phyloP scores from a whole-genome alignment of 257 asterid genomes.

The Solanum peruvianum region DNA sequence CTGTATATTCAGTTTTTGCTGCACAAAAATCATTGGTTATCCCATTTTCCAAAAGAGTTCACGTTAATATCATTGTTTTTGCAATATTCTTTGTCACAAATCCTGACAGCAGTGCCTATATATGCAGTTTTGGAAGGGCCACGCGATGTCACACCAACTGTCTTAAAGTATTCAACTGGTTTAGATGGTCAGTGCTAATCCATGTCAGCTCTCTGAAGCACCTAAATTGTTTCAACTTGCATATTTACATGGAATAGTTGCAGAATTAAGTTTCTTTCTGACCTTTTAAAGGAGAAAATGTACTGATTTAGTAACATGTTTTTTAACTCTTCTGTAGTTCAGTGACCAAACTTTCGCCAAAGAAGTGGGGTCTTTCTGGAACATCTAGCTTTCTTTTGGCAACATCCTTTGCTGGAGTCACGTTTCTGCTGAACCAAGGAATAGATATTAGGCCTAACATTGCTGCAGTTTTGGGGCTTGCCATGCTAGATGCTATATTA shows the following conservation, averaged over 20 bases:
- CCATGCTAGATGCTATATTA: constrained; percentile 61
- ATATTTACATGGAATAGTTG: background rate
- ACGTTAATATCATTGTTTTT: background rate
- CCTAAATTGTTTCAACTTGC: background rate
- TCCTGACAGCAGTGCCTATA: background rate
- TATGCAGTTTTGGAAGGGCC: constrained; percentile 82
- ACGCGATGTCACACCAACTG: constrained; percentile 79
- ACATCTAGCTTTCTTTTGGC: constrained; percentile 56
- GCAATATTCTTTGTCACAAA: background rate
- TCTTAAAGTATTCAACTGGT: constrained; percentile 74
- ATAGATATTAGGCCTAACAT: constrained; percentile 84
- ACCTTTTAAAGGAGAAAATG: background rate
- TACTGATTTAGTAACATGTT: background rate
- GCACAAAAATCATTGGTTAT: background rate
- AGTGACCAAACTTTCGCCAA: constrained; percentile 86
- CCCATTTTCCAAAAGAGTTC: background rate
- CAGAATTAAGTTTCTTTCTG: background rate
- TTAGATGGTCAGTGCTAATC: constrained; percentile 35
- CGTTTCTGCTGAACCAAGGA: constrained; percentile 73
- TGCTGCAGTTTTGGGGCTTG: constrained; percentile 57
- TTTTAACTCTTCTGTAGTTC: constrained; percentile 12
- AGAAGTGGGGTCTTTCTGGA: constrained; percentile 97
- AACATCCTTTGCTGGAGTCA: constrained; percentile 50
- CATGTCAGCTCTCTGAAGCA: background rate
- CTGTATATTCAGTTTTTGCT: background rate